Conservation (phyloP, 1,284 basidiomycete genomes). For the Naganishia liquefaciens region DNA sequence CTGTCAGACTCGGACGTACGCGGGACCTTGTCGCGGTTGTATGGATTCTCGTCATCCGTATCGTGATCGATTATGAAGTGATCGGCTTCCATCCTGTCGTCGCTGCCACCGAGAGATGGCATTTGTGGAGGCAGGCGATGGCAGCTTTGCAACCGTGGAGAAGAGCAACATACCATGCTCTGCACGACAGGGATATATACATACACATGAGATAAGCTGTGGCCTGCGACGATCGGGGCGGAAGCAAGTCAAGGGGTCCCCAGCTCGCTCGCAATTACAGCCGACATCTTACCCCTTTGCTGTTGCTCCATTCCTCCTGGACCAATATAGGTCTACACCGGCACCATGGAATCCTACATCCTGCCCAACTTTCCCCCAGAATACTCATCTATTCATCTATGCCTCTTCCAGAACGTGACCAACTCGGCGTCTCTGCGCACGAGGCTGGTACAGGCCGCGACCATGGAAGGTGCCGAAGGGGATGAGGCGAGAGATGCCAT, state of each 20-base stretch:
- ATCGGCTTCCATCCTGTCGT: neutral
- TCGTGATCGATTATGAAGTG: slow-evolving; percentile 24
- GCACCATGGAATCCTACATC: slow-evolving; percentile 53
- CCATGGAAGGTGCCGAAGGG: slow-evolving; percentile 62
- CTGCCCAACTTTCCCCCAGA: slow-evolving; percentile 47
- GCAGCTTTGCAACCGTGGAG: no score
- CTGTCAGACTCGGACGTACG: slow-evolving; percentile 16
- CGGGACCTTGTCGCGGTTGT: neutral
- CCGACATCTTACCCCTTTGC: no score
- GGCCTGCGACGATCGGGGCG: no score
- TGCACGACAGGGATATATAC: no score
- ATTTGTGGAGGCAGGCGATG: no score
- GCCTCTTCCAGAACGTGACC: slow-evolving; percentile 66
- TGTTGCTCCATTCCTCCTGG: no score
- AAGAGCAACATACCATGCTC: no score
- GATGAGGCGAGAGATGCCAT: slow-evolving; percentile 69
- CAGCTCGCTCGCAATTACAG: no score
- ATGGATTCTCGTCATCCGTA: neutral
- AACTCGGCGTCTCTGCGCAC: slow-evolving; percentile 65
- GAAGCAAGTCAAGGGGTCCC: no score
- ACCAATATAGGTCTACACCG: neutral
- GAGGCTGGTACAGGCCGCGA: slow-evolving; percentile 69
- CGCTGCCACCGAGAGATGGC: no score
- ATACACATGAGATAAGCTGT: no score
- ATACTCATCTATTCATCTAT: slow-evolving; percentile 59